Percentiles rank a stretch among this genome's conserved stretches.
Evolutionary conservation across 208 protist genomes (phyloP).

Genomic region (Crithidia sp.): DNA sequence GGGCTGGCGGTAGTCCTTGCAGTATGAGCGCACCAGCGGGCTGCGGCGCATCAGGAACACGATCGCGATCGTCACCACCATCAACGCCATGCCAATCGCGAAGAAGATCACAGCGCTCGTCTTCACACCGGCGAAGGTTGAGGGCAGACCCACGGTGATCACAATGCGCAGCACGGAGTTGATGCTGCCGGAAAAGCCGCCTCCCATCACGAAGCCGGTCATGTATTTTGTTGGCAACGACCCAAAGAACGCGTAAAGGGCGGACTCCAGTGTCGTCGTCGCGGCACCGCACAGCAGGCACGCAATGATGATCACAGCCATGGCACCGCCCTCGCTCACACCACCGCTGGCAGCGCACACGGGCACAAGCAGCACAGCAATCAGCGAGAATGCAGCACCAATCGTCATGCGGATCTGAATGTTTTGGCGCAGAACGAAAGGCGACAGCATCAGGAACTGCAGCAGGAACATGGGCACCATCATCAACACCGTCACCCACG

Average conservation of each 20-base stretch:
- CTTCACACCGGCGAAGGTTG: constrained; percentile 49
- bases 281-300: constrained; percentile 33
- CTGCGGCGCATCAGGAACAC: constrained; percentile 36
- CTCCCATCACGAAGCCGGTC: constrained; percentile 43
- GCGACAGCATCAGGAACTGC: constrained; percentile 43
- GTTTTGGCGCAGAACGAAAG: constrained; percentile 43
- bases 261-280: constrained; percentile 38
- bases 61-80: constrained; percentile 38
- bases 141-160: constrained; percentile 36
- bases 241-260: constrained; percentile 42
- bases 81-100: constrained; percentile 41
- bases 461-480: constrained; percentile 46
- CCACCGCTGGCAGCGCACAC: constrained; percentile 39
- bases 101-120: constrained; percentile 53
- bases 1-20: constrained; percentile 24
- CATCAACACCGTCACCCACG: constrained; percentile 50
- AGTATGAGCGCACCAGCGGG: constrained; percentile 34
- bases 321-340: constrained; percentile 31
- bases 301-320: constrained; percentile 43
- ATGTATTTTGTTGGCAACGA: constrained; percentile 46
- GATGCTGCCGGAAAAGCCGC: constrained; percentile 47
- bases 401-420: constrained; percentile 41
- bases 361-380: constrained; percentile 41
- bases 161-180: constrained; percentile 55
- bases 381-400: constrained; percentile 28